These are phyloP conservation scores for Thielaviopsis punctulata DNA, from an alignment of 2,329 filamentous ascomycete species.

Conservation along the genomic window DNA sequence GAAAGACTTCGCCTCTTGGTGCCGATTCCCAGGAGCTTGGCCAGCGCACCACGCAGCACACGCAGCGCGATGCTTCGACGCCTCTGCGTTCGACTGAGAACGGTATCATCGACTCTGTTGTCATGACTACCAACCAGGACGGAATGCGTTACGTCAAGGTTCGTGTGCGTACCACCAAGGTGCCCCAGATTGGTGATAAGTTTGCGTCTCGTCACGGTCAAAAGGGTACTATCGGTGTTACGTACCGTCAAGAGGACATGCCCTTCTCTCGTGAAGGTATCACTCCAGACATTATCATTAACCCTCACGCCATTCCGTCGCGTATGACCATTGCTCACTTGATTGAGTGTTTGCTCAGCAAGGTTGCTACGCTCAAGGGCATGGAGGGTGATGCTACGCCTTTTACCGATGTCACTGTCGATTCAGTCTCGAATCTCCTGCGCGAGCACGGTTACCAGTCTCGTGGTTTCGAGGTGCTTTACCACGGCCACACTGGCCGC, in stretches of 20 bases:
- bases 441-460: conserved; percentile 88
- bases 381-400: conserved; percentile 95
- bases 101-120: conserved; percentile 85
- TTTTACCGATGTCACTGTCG: conserved; percentile 94
- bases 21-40: conserved; percentile 87
- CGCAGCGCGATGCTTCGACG: conserved; percentile 90
- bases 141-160: conserved; percentile 95
- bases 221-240: conserved; percentile 98
- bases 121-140: conserved; percentile 87
- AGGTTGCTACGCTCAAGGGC: conserved; percentile 83
- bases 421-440: conserved; percentile 74
- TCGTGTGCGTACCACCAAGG: conserved; percentile 89
- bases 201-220: conserved; percentile 98
- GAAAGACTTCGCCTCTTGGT: conserved; percentile 90
- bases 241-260: conserved; percentile 96
- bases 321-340: conserved; percentile 99
- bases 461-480: conserved; percentile 95
- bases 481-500: conserved; percentile 89
- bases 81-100: conserved; percentile 89
- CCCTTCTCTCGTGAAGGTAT: conserved; percentile 87
- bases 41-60: conserved; percentile 74
- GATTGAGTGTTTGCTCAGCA: conserved; percentile 95
- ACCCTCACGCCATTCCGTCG: conserved; percentile 96
- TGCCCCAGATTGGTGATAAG: conserved; percentile 97
- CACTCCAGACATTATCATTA: conserved; percentile 92